Base-by-base conservation (phyloP, 164 flowering plant species). In the Buxus sempervirens region DNA sequence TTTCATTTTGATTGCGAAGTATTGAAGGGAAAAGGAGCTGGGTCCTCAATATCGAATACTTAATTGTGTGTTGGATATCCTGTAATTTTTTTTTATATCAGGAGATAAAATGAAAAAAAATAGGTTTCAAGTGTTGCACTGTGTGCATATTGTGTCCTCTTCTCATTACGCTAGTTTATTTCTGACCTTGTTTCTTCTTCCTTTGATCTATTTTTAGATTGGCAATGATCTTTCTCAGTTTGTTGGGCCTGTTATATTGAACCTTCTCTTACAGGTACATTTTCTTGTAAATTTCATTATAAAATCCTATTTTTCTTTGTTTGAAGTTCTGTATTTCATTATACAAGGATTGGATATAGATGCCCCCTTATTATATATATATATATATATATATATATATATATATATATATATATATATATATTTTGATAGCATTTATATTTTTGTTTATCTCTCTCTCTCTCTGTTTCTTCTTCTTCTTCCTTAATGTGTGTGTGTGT, bases 171-270 rank as follows among this genome's bases (percentile, higher is more conserved):
- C 5, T 66, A 53, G n/a, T 53, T 65, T 60, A 51, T 62, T 28
- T 63, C 70, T 28, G 55, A 63, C 58, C 20, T 23, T 2, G 38
- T 60, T 70, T 51, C 62, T 57, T 58, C 45, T 54, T 51, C 62
- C 23, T 25, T 56, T 61, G 16, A 49, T 67, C 59, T 32, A 58
- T 62, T 58, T 83, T 81, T 68, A 90, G 96, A 80, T 90, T 69
- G 90, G 90, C 65, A 88, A 85, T 76, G 96, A 90, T 80, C 72
- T 81, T 73, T 83, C 88, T 27, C 96, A 88, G 77, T 90, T 90
- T 69, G 87, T 88, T 24, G 96, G 96, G 48, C 96, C 96, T 22
- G 69, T 84, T 41, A 53, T 86, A 67, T 68, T 90, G 78, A 90
- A 74, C 77, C 74, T 66, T 26, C 90, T 90, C 59, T 72, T 90